Evolutionary conservation across 108 stramenopile species (phyloP).

Genomic region (Tribonema minus): DNA sequence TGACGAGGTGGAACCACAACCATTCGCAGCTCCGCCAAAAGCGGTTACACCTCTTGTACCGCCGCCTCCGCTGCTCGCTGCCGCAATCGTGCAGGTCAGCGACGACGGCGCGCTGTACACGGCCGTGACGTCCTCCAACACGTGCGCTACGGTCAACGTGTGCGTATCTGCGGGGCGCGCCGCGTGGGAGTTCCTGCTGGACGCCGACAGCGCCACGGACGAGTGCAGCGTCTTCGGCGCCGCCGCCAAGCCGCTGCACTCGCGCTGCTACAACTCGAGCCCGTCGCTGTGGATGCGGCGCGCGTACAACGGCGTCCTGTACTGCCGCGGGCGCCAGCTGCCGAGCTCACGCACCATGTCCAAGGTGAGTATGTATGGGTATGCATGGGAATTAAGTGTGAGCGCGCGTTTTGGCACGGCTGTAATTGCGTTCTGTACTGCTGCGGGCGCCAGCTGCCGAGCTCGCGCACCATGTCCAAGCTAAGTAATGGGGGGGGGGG

Average conservation of each 20-base stretch:
- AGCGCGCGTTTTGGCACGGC: too few species aligned
- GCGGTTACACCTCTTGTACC: too few species aligned
- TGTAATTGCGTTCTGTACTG: constrained; percentile 58
- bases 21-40: constrained; percentile 12
- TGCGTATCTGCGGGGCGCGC: constrained; percentile 8
- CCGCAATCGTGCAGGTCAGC: too few species aligned
- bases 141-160: constrained; percentile 27
- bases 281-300: constrained; percentile 57
- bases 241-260: constrained; percentile 47
- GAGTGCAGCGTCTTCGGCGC: constrained; percentile 57
- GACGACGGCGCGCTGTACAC: constrained; percentile 27
- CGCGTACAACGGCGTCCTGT: constrained; percentile 57
- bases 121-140: constrained; percentile 13
- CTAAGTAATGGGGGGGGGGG: too few species aligned
- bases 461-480: constrained; percentile 24
- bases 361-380: too few species aligned
- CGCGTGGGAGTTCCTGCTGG: constrained; percentile 41
- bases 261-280: constrained; percentile 55
- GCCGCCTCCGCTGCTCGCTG: too few species aligned
- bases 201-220: constrained; percentile 46
- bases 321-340: constrained; percentile 43
- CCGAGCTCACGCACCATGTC: constrained; percentile 21
- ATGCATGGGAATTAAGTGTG: too few species aligned
- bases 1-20: constrained; percentile 22
- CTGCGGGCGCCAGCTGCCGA: constrained; percentile 32